Conservation (phyloP, 1,284 basidiomycete species). For the Coniophora puteana region DNA sequence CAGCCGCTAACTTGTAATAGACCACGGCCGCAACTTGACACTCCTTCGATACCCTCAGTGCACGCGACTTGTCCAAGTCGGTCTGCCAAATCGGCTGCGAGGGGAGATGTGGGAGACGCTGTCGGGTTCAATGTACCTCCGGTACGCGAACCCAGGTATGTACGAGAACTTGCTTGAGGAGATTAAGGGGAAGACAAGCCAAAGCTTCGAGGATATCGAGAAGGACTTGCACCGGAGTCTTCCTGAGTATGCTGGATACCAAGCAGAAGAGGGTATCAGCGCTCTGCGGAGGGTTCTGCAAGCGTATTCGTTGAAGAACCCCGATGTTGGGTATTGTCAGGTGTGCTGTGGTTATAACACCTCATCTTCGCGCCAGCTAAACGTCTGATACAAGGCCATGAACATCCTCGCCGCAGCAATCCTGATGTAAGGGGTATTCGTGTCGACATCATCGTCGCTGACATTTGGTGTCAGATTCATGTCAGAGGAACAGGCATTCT, state of each 20-base stretch:
- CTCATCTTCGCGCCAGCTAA: neutral
- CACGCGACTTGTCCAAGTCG: slow-evolving; percentile 95
- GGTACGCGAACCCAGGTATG: slow-evolving; percentile 83
- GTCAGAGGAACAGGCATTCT: slow-evolving; percentile 99
- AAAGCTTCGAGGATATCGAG: slow-evolving; percentile 98
- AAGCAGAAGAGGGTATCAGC: slow-evolving; percentile 80
- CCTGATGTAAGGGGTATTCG: slow-evolving; percentile 61
- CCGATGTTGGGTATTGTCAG: slow-evolving; percentile 87
- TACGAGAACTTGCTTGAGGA: slow-evolving; percentile 82
- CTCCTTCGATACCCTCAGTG: slow-evolving; percentile 97
- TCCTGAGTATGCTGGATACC: slow-evolving; percentile 94
- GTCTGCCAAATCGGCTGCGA: slow-evolving; percentile 90
- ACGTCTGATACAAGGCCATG: slow-evolving; percentile 65
- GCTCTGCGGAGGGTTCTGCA: slow-evolving; percentile 89
- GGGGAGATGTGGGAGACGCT: slow-evolving; percentile 99
- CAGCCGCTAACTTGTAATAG: slow-evolving; percentile 30
- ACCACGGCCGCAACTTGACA: slow-evolving; percentile 85
- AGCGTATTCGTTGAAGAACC: slow-evolving; percentile 97
- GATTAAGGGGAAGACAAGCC: slow-evolving; percentile 77
- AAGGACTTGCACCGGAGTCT: slow-evolving; percentile 96
- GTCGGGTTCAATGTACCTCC: slow-evolving; percentile 90
- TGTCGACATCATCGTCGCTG: slow-evolving; percentile 4
- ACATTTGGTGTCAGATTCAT: slow-evolving; percentile 68
- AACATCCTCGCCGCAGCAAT: slow-evolving; percentile 92
- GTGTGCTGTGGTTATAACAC: slow-evolving; percentile 33